phyloP scores from a whole-genome alignment of 2,329 filamentous ascomycete genomes.

The Exophiala dermatitidis region DNA sequence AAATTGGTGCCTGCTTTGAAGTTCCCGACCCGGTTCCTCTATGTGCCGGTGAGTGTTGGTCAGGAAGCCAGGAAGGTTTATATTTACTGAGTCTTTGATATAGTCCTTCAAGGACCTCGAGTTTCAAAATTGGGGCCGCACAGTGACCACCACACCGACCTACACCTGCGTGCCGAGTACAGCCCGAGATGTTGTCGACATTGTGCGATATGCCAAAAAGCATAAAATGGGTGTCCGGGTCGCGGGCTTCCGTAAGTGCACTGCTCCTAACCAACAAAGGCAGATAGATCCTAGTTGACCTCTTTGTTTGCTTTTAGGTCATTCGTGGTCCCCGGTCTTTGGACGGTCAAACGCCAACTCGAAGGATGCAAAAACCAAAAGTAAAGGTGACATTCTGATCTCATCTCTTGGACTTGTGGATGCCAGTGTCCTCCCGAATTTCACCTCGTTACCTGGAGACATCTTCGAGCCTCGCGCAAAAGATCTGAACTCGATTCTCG shows the following conservation, averaged over 20 bases:
- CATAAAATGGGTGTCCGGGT: constrained; percentile 21
- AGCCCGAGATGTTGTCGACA: constrained; percentile 18
- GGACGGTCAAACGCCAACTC: constrained; percentile 12
- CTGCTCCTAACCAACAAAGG: no score
- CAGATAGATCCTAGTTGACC: background rate
- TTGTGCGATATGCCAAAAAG: constrained; percentile 21
- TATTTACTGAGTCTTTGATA: background rate
- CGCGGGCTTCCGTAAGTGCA: constrained; percentile 17
- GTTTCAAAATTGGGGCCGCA: constrained; percentile 19
- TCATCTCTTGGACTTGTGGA: constrained; percentile 35
- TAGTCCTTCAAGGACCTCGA: constrained; percentile 21
- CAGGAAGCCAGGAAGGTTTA: background rate
- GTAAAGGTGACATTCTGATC: constrained; percentile 35
- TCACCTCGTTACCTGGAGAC: constrained; percentile 19
- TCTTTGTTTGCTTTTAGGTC: constrained; percentile 4
- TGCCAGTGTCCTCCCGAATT: constrained; percentile 20
- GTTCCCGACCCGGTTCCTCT: constrained; percentile 15
- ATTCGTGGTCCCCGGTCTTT: constrained; percentile 23
- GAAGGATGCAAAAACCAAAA: constrained; percentile 1
- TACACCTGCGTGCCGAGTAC: constrained; percentile 21
- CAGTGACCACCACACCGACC: constrained; percentile 14
- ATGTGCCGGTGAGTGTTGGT: constrained; percentile 13
- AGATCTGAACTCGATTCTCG: constrained; percentile 20
- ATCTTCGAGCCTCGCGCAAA: constrained; percentile 19
- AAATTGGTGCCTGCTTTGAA: constrained; percentile 15